phyloP scores from a whole-genome alignment of 164 flowering plant genomes.

The Pachysandra terminalis region DNA sequence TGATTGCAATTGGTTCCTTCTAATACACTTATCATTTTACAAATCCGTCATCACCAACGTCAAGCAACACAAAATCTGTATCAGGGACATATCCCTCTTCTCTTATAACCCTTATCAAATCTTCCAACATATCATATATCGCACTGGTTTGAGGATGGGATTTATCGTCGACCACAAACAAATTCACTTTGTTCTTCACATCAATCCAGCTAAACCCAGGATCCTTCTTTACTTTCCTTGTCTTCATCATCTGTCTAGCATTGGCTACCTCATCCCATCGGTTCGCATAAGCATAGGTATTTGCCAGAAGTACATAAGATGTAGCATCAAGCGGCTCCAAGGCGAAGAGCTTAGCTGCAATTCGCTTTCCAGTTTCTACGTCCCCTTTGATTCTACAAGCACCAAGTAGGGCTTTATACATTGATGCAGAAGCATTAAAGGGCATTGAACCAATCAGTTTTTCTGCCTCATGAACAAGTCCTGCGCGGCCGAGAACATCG shows the following conservation, averaged over 20 bases:
- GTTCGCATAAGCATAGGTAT: conserved; percentile 52
- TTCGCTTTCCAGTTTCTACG: conserved; percentile 37
- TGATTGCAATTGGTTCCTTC: no score
- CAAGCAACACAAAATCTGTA: conserved; percentile 38
- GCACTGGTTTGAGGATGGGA: conserved; percentile 42
- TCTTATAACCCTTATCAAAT: conserved; percentile 31
- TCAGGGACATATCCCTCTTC: conserved; percentile 48
- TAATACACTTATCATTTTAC: no score
- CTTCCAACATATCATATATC: conserved; percentile 42
- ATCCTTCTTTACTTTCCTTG: conserved; percentile 43
- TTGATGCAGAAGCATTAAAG: conserved; percentile 42
- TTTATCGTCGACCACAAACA: conserved; percentile 53
- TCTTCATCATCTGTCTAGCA: conserved; percentile 52
- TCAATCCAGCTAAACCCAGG: conserved; percentile 81
- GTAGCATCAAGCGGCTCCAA: conserved; percentile 54
- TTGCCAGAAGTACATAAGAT: conserved; percentile 56
- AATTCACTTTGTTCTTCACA: conserved; percentile 47
- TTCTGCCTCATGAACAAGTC: conserved; percentile 48
- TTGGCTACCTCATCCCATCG: conserved; percentile 45
- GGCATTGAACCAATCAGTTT: conserved; percentile 42
- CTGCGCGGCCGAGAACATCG: conserved; percentile 71
- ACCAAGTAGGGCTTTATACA: conserved; percentile 56
- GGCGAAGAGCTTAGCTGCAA: conserved; percentile 39
- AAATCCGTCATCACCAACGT: no score
- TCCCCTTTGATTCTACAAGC: conserved; percentile 53